Evolutionary conservation across 176 grass and related monocot species (phyloP), one percentile per base, ranked within the genome.

Genomic region (Neostapfia colusana): DNA sequence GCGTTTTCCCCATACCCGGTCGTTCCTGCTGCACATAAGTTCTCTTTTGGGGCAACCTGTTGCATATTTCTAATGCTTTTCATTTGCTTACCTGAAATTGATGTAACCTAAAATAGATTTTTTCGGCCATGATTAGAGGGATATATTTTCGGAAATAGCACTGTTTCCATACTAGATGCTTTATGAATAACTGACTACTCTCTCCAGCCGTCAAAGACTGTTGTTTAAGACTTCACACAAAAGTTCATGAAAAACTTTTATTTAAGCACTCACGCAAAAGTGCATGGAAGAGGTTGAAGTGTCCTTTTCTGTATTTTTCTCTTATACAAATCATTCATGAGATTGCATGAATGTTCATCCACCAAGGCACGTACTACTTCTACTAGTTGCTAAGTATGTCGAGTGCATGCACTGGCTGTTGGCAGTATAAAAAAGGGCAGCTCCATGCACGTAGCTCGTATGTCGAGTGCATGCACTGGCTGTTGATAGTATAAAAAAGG

Each of bases 121-220:
- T 63, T 7, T 21, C 16, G n/a, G 23, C 7, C 11, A 63, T 5
- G 11, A 15, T 18, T 73, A 41, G 2, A 31, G 65, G n/a, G 0
- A 20, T 5, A 77, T 72, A 0, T 45, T 23, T 65, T 31, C 31
- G 56, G 37, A 21, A 36, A 53, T 54, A 49, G 65, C 2, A 11
- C 8, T 70, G 26, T 54, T 15, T 4, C 65, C 7, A 36, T 65
- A 65, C 20, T 10, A 10, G 31, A 23, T 77, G 5, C 9, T 73
- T 8, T 51, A 34, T 77, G 12, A 78, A 48, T 14, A 45, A 3
- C 18, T 76, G 2, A 81, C 69, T 75, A 75, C 46, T 50, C 16
- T 50, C 16, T 18, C 16, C 4, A 50, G 46, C 6, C 18, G 46
- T 48, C 3, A 48, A 16, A 48, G 14, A 50, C 46, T 50, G 46